Base-by-base conservation (phyloP, 768 basidiomycete species). In the Coprinopsis cinerea region DNA sequence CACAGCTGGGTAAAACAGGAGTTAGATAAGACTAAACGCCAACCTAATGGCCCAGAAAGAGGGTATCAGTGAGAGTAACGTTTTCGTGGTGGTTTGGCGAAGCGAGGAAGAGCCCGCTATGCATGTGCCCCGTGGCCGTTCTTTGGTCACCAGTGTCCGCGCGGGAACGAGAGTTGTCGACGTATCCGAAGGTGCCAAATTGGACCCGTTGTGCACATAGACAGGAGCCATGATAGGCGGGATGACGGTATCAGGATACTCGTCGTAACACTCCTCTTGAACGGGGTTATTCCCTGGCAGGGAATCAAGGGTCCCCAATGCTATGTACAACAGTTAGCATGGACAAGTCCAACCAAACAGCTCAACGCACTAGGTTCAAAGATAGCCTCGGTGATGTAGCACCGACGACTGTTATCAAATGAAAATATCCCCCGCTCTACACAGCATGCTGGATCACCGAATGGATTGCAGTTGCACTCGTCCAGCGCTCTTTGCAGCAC, bases 401-500 rank as follows among this genome's bases (percentile, higher is more conserved):
- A 71, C 43, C 48, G 59, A 18, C 60, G 62, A 10, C 54, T 59
- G 17, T 64, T 58, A 25, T 62, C 56, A 40, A 67, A 58, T 18
- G 59, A 65, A 55, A 71, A 71, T 25, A 67, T 57, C 4, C 67
- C 67, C 13, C 62, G 56, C 14, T 60, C 59, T 6, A 55, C 61
- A 50, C 69, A 70, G 53, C 69, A 70, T 11, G 55, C 55, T 10
- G 62, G 54, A 49, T 70, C 67, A 17, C 67, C 67, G 42, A 60
- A 67, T 14, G 57, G 58, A 39, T 66, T 66, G 60, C 70, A 73
- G 48, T 67, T 57, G 51, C 72, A 74, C 25, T 64, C 62, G 53
- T 76, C 67, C 22, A 79, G 59, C 10, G 74, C 77, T n/a, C 60
- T 61, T 44, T 68, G 60, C 1, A 79, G 67, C 9, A 74, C 62